Evolutionary conservation across 805 yeast genomes (phyloP).

Genomic region (Metschnikowia picachoensis): DNA sequence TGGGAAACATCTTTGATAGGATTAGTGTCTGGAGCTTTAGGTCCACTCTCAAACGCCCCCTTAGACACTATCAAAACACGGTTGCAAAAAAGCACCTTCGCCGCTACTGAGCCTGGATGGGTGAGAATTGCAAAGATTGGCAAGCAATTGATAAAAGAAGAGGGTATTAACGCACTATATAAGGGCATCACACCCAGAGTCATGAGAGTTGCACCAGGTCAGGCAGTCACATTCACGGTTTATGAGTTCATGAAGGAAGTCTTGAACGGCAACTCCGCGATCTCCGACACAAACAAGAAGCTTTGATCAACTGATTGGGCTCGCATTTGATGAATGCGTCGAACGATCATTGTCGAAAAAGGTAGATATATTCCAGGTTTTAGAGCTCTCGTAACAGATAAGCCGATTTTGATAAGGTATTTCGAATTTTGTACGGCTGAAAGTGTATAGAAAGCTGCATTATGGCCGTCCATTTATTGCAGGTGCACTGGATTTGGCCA

Average conservation of each 20-base stretch:
- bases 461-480: too few relatives aligned
- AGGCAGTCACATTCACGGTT: conserved; percentile 96
- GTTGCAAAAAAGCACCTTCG: conserved; percentile 83
- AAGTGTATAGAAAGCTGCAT: too few relatives aligned
- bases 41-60: conserved; percentile 97
- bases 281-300: conserved; percentile 19
- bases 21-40: conserved; percentile 90
- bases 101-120: conserved; percentile 64
- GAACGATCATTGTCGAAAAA: too few relatives aligned
- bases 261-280: conserved; percentile 37
- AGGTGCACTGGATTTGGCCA: too few relatives aligned
- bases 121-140: conserved; percentile 80
- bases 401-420: too few relatives aligned
- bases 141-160: conserved; percentile 75
- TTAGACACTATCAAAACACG: conserved; percentile 96
- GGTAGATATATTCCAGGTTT: too few relatives aligned
- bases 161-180: conserved; percentile 71
- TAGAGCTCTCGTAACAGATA: too few relatives aligned
- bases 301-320: conserved; percentile 3
- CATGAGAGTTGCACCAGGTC: conserved; percentile 99
- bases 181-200: conserved; percentile 98
- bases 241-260: conserved; percentile 80
- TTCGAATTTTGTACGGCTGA: too few relatives aligned
- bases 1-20: conserved; percentile 95
- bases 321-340: too few relatives aligned